Evolutionary conservation across 2,329 filamentous ascomycete species (phyloP), one percentile per base, ranked within the genome.

Genomic region (Phialemoniopsis sp.): DNA sequence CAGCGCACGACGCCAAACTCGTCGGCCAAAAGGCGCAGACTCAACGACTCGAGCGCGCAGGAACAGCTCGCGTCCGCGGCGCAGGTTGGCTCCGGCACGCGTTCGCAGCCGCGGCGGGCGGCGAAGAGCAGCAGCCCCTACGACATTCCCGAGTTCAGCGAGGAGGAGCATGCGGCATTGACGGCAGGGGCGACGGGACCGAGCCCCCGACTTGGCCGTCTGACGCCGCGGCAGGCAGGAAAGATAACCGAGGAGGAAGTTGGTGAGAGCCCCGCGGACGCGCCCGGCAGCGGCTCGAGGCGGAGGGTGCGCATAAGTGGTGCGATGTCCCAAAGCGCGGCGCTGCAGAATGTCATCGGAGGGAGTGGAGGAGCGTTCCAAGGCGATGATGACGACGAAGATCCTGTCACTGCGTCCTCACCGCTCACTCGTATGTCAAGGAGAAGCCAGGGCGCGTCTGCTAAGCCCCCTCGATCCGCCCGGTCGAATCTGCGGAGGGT

Each of bases 251-350:
- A 73, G 35, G 21, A 26, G 21, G 70, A 74, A 50, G 63, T 77
- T 13, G 62, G 58, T 29, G 75, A 81, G 49, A 79, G 75, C 40
- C 77, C 78, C 1, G 58, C 49, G 8, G 55, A 73, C 46, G 75
- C 74, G 13, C 77, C 76, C 1, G 77, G 76, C 3, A 80, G 74
- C 46, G 77, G 76, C 2, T 67, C 65, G 8, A 59, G 74, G 36
- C 64, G 67, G 18, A 62, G 53, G 4, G 51, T 73, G 13, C 57
- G 53, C 13, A 50, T 59, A 8, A 58, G 55, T 28, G 59, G 57
- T 1, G 58, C 58, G 2, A 43, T 66, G 8, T 62, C 58, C 2
- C 49, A 51, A 4, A 51, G 47, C 1, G 43, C 47, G 16, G 55
- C 60, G 1, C 51, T 78, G 13, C 67, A 72, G 33, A 57, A 63